Evolutionary conservation across 2,329 filamentous ascomycete genomes (phyloP).

Genomic region (Myriosclerotinia curreyana): DNA sequence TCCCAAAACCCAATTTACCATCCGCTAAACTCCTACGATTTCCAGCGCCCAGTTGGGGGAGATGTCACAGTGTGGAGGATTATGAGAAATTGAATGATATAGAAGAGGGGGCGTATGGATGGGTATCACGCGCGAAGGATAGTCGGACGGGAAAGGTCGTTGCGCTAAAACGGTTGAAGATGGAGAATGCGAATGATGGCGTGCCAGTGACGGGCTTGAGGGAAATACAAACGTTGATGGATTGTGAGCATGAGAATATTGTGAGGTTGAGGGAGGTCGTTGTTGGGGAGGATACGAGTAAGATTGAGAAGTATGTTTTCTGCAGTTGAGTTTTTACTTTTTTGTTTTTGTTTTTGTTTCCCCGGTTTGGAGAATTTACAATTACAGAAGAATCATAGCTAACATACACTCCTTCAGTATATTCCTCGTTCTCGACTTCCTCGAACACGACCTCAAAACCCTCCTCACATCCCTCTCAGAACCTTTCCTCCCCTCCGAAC

Average conservation of each 20-base stretch:
- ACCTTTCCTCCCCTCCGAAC: slow-evolving; percentile 87
- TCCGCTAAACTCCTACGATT: slow-evolving; percentile 67
- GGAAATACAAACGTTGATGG: slow-evolving; percentile 87
- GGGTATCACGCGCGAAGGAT: slow-evolving; percentile 82
- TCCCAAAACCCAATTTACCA: slow-evolving; percentile 38
- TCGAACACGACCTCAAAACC: slow-evolving; percentile 94
- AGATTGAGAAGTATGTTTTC: slow-evolving; percentile 52
- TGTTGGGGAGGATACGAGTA: slow-evolving; percentile 59
- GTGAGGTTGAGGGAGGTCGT: slow-evolving; percentile 82
- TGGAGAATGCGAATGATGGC: slow-evolving; percentile 70
- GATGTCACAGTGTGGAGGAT: slow-evolving; percentile 74
- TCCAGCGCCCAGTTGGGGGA: slow-evolving; percentile 63
- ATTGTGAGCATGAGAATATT: slow-evolving; percentile 77
- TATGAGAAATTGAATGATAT: slow-evolving; percentile 96
- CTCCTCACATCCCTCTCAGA: slow-evolving; percentile 92
- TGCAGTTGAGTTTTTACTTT: slow-evolving; percentile 20
- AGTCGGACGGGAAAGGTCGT: slow-evolving; percentile 73
- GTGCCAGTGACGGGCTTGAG: slow-evolving; percentile 87
- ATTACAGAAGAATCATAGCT: slow-evolving; percentile 17
- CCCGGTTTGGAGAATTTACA: neutral
- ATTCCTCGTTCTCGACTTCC: slow-evolving; percentile 93
- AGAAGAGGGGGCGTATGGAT: slow-evolving; percentile 95
- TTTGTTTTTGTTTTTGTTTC: too few species aligned
- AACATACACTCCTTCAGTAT: slow-evolving; percentile 54
- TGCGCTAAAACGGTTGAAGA: slow-evolving; percentile 90